Conservation (phyloP, 1,284 basidiomycete species). For the Cryptococcus hybrid region DNA sequence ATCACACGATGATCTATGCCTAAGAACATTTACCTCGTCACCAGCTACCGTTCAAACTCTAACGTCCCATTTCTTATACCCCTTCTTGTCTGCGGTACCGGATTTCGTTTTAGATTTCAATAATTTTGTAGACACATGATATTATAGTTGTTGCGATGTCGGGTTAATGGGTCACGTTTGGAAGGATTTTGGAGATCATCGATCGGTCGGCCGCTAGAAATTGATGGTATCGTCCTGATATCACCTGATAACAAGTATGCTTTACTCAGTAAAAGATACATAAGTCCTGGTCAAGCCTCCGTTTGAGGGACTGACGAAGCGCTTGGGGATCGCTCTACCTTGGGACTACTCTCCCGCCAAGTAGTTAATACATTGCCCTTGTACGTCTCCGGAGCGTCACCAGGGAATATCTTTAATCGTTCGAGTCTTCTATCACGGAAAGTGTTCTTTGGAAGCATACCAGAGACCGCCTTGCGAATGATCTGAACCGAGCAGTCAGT, state of each 20-base stretch:
- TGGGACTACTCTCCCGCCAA: slow-evolving; percentile 27
- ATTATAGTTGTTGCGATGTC: no score
- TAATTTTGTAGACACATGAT: no score
- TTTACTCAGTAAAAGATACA: no score
- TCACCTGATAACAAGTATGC: no score
- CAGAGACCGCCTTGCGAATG: slow-evolving; percentile 89
- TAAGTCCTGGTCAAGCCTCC: no score
- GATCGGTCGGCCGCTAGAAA: no score
- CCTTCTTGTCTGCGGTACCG: no score
- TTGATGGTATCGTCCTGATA: no score
- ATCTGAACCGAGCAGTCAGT: slow-evolving; percentile 59
- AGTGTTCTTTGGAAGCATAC: slow-evolving; percentile 96
- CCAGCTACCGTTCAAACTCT: background rate
- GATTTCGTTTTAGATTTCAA: no score
- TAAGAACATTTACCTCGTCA: background rate
- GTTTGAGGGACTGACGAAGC: background rate
- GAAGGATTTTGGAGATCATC: no score
- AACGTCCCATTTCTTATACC: background rate
- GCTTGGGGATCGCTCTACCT: background rate
- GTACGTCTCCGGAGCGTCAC: slow-evolving; percentile 39
- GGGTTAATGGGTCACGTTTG: no score
- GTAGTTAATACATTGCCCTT: slow-evolving; percentile 36
- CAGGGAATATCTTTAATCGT: slow-evolving; percentile 80
- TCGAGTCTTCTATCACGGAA: slow-evolving; percentile 80
- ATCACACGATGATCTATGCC: background rate